Evolutionary conservation across 176 grass and related monocot species (phyloP).

Genomic region (Guadua angustifolia): DNA sequence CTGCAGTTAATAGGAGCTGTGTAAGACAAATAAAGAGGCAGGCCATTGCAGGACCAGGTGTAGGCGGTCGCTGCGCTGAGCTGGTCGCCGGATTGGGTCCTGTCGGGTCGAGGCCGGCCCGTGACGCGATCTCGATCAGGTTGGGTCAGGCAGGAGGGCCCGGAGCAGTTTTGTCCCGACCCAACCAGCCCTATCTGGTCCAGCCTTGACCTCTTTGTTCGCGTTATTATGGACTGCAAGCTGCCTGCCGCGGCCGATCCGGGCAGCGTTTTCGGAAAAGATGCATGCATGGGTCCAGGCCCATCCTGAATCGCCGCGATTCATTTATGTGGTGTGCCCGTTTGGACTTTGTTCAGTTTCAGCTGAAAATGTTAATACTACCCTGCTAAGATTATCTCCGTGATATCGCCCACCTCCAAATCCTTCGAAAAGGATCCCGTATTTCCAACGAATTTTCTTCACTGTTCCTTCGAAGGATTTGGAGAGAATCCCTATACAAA

Average conservation of each 20-base stretch:
- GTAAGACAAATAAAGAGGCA: not conserved
- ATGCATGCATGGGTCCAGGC: not conserved
- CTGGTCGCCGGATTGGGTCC: not conserved
- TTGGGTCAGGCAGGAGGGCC: not conserved
- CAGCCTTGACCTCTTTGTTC: constrained; percentile 1
- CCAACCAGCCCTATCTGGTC: not conserved
- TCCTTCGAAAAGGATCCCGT: no score
- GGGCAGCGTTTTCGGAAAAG: not conserved
- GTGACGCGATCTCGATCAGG: not conserved
- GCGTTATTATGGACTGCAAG: not conserved
- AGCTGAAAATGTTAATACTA: no score
- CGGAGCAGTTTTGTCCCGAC: constrained; percentile 1
- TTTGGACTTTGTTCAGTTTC: no score
- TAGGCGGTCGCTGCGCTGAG: not conserved
- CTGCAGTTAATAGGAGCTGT: not conserved
- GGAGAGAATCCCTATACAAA: no score
- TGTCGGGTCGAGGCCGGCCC: not conserved
- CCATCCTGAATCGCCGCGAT: not conserved
- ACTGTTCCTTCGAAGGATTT: no score
- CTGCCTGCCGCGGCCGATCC: not conserved
- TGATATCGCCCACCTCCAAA: no score
- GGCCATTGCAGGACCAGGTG: constrained; percentile 2
- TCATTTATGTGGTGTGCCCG: not conserved
- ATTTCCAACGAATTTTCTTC: no score
- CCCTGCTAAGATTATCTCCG: no score